These are phyloP conservation scores for Berkeleyomyces rouxiae DNA, from an alignment of 2,329 filamentous ascomycete genomes.

Conservation along the genomic window DNA sequence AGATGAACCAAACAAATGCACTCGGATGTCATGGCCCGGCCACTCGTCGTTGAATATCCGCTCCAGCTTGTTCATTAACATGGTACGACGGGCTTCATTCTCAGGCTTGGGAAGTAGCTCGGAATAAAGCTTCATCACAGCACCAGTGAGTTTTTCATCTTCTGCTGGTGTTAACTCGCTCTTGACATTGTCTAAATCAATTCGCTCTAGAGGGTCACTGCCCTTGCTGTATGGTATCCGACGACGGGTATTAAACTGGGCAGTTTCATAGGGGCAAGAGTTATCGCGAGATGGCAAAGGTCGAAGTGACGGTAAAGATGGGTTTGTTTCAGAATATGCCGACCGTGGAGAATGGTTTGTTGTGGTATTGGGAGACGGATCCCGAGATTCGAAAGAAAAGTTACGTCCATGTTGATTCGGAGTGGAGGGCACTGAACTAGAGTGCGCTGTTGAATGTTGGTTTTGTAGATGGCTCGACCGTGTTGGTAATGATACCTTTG, in stretches of 20 bases:
- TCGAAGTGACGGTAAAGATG: slow-evolving; percentile 50
- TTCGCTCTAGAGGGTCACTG: slow-evolving; percentile 57
- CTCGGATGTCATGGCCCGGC: slow-evolving; percentile 77
- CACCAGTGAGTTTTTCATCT: slow-evolving; percentile 56
- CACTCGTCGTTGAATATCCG: slow-evolving; percentile 77
- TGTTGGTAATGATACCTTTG: slow-evolving; percentile 14
- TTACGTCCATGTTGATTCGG: slow-evolving; percentile 77
- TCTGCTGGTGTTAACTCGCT: slow-evolving; percentile 53
- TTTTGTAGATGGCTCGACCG: slow-evolving; percentile 15
- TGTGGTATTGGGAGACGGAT: slow-evolving; percentile 62
- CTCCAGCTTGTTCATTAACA: slow-evolving; percentile 75
- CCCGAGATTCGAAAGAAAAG: slow-evolving; percentile 60
- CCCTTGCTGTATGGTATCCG: slow-evolving; percentile 86
- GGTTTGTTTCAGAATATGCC: slow-evolving; percentile 75
- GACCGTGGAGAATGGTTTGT: slow-evolving; percentile 77
- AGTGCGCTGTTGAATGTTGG: slow-evolving; percentile 32
- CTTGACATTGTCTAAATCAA: slow-evolving; percentile 56
- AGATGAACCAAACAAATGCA: slow-evolving; percentile 94
- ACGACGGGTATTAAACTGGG: slow-evolving; percentile 61
- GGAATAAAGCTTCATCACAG: slow-evolving; percentile 75
- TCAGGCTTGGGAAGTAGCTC: slow-evolving; percentile 66
- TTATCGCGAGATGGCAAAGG: slow-evolving; percentile 41
- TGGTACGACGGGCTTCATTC: slow-evolving; percentile 58
- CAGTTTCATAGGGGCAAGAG: slow-evolving; percentile 78
- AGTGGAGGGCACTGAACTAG: slow-evolving; percentile 83